Evolutionary conservation across 2,329 filamentous ascomycete genomes (phyloP), one percentile per base, ranked within the genome.

Genomic region (Ophiocordyceps robertsii): DNA sequence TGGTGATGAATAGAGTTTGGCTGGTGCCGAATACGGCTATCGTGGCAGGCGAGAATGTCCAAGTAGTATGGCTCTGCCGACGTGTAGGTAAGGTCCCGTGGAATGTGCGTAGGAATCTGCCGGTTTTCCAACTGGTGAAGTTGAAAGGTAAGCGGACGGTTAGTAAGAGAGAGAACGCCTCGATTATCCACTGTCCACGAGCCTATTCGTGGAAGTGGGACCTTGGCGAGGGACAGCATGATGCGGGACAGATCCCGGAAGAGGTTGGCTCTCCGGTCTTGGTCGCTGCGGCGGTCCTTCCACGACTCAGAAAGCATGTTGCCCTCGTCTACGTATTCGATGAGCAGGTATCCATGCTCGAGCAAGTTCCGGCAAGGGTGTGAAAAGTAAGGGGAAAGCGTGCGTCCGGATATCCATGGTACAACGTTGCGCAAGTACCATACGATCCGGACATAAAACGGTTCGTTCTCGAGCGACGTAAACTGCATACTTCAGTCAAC

Each of bases 41-140:
- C 58, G 35, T 65, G 60, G 41, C 48, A 60, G 21, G 47, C 43
- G 14, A 66, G 41, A 42, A 62, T 43, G 53, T 64, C 58, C 13
- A 51, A 44, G 24, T 53, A 37, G 48, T 53, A 54, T 49, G 63
- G 39, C 50, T 59, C 46, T 40, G 53, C 37, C 44, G 46, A 38
- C 50, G 53, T 24, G 51, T 63, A 65, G 10, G 61, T 65, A 16
- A 51, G 41, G 31, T 45, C 46, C 29, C 59, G 52, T 14, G 46
- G 47, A 8, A 66, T 65, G 37, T 56, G 53, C 17, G 55, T 60
- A 35, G 55, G 47, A 42, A 64, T 57, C 1, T 49, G 48, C 29
- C 52, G 53, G 43, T 64, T 65, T 45, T 65, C 60, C 19, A 61
- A 30, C 45, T 51, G 35, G 37, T 61, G 54, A 21, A 65, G 46